Percentiles rank a stretch among this genome's conserved stretches.
phyloP scores from a whole-genome alignment of 208 protist genomes.

The Balamuthia mandrillaris region DNA sequence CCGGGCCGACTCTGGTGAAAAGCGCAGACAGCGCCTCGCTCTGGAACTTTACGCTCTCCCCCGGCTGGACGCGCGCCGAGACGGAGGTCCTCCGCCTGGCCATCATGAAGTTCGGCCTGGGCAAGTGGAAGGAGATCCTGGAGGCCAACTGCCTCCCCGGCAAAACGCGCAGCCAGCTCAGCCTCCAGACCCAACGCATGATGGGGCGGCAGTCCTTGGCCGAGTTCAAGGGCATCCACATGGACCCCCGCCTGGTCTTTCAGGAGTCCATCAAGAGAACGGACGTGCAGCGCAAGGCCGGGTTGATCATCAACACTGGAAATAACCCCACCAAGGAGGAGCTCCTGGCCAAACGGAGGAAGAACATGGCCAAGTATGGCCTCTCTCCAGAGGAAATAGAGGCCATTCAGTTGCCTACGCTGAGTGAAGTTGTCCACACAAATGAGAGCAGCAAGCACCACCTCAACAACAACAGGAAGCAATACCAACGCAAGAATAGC shows the following conservation, averaged over 20 bases:
- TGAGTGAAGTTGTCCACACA: background rate
- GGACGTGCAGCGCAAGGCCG: conserved; percentile 25
- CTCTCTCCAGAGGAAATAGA: background rate
- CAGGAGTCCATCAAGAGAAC: background rate
- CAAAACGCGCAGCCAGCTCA: conserved; percentile 45
- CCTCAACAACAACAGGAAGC: background rate
- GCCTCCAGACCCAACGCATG: conserved; percentile 49
- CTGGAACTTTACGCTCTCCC: conserved; percentile 45
- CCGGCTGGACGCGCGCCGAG: conserved; percentile 50
- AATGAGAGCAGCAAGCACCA: background rate
- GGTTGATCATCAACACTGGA: conserved; percentile 52
- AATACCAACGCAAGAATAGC: background rate
- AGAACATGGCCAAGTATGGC: background rate
- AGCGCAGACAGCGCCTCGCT: conserved; percentile 10
- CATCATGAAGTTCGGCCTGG: conserved; percentile 58
- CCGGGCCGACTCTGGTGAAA: too few species aligned
- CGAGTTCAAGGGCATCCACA: conserved; percentile 24
- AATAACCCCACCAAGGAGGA: background rate
- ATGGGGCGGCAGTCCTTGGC: conserved; percentile 49
- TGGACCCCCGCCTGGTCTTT: background rate
- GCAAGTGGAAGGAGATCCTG: conserved; percentile 36
- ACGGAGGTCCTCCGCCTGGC: conserved; percentile 34
- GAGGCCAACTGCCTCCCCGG: conserved; percentile 13
- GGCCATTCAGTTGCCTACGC: background rate
- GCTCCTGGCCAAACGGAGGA: background rate